Evolutionary conservation across 805 yeast genomes (phyloP).

Genomic region (Starmerella cellae): DNA sequence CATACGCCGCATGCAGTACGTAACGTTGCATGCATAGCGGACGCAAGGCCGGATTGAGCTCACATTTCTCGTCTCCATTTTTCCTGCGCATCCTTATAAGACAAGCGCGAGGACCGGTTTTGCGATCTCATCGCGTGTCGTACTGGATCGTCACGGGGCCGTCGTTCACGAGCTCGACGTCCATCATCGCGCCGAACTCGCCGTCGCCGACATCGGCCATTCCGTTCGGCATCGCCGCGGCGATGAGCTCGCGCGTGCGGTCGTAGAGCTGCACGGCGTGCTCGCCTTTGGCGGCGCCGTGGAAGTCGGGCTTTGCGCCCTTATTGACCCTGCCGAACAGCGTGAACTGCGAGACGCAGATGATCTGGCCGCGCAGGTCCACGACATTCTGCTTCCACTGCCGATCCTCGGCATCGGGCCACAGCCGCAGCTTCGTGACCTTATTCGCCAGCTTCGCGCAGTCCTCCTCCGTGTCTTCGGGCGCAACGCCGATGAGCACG

Average conservation of each 20-base stretch:
- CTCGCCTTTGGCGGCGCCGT: constrained; percentile 73
- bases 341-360: constrained; percentile 89
- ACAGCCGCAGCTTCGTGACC: constrained; percentile 50
- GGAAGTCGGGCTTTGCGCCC: constrained; percentile 93
- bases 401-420: constrained; percentile 60
- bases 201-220: constrained; percentile 69
- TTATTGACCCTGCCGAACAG: constrained; percentile 72
- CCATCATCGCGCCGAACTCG: constrained; percentile 95
- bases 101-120: too few species aligned
- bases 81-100: too few species aligned
- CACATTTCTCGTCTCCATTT: too few species aligned
- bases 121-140: constrained; percentile 37
- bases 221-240: constrained; percentile 30
- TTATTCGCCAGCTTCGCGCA: constrained; percentile 56
- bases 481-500: constrained; percentile 73
- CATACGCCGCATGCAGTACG: too few species aligned
- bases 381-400: constrained; percentile 66
- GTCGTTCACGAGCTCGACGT: constrained; percentile 72
- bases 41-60: too few species aligned
- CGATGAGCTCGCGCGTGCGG: constrained; percentile 30
- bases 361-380: constrained; percentile 56
- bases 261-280: constrained; percentile 38
- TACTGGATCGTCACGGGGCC: constrained; percentile 84
- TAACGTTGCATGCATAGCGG: too few species aligned
- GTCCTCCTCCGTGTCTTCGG: constrained; percentile 63